These are phyloP conservation scores for Novymonas esmeraldas DNA, from an alignment of 208 protist genomes.

Conservation along the genomic window DNA sequence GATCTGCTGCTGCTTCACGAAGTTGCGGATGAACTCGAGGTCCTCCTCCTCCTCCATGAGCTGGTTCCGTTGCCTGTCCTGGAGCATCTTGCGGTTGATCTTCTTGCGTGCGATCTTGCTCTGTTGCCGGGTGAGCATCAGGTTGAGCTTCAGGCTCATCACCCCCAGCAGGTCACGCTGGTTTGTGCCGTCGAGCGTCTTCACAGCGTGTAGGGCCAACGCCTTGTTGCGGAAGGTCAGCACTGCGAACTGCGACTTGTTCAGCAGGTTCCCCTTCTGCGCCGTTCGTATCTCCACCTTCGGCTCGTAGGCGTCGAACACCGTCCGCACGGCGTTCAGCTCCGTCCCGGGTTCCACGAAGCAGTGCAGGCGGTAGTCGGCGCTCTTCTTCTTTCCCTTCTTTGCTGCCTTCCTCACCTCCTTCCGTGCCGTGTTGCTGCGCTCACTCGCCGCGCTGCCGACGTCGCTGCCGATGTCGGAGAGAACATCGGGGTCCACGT, in stretches of 20 bases:
- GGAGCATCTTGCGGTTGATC: slow-evolving; percentile 42
- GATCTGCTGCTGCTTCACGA: slow-evolving; percentile 53
- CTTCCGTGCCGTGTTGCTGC: slow-evolving; percentile 22
- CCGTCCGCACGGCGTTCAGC: slow-evolving; percentile 77
- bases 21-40: slow-evolving; percentile 63
- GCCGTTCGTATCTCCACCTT: slow-evolving; percentile 79
- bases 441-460: slow-evolving; percentile 35
- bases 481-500: slow-evolving; percentile 39
- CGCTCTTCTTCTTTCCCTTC: slow-evolving; percentile 34
- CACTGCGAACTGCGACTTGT: slow-evolving; percentile 89
- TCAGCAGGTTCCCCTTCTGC: slow-evolving; percentile 88
- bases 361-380: slow-evolving; percentile 82
- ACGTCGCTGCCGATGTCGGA: slow-evolving; percentile 51
- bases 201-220: slow-evolving; percentile 81
- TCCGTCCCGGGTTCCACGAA: slow-evolving; percentile 90
- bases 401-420: slow-evolving; percentile 36
- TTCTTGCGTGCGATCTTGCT: slow-evolving; percentile 63
- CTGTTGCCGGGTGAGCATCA: slow-evolving; percentile 84
- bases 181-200: slow-evolving; percentile 78
- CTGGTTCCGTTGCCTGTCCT: slow-evolving; percentile 26
- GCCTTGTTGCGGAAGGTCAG: slow-evolving; percentile 91
- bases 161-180: slow-evolving; percentile 81
- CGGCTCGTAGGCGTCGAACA: slow-evolving; percentile 86
- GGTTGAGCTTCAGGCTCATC: slow-evolving; percentile 63
- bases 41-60: slow-evolving; percentile 57